Percentiles rank a stretch among this genome's conserved stretches.
Evolutionary conservation across 2,329 filamentous ascomycete genomes (phyloP).

Genomic region (Corynespora cassiicola): DNA sequence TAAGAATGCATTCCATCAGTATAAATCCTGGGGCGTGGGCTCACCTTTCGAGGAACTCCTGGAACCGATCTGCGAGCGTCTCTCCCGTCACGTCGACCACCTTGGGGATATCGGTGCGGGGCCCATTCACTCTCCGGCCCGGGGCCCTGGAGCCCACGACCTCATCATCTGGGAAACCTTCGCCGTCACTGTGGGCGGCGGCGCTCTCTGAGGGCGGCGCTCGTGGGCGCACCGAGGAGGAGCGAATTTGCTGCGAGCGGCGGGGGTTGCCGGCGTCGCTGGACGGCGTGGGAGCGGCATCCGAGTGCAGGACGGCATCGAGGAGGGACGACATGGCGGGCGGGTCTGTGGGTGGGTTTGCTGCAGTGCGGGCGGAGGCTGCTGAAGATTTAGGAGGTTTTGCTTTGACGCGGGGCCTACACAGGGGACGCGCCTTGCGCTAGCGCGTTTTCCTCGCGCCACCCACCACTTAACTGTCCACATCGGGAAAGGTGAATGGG

Average conservation of each 20-base stretch:
- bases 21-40: too few relatives aligned
- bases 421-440: neutral
- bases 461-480: too few relatives aligned
- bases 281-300: slow-evolving; percentile 47
- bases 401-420: too few relatives aligned
- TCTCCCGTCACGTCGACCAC: slow-evolving; percentile 80
- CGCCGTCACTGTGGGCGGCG: slow-evolving; percentile 61
- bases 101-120: slow-evolving; percentile 67
- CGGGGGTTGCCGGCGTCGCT: slow-evolving; percentile 43
- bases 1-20: slow-evolving; percentile 16
- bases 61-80: slow-evolving; percentile 77
- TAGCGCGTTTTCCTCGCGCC: too few relatives aligned
- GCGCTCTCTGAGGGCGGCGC: slow-evolving; percentile 60
- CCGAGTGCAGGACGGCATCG: slow-evolving; percentile 58
- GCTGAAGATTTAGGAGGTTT: slow-evolving; percentile 17
- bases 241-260: slow-evolving; percentile 48
- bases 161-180: slow-evolving; percentile 68
- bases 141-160: slow-evolving; percentile 60
- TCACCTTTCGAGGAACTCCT: slow-evolving; percentile 79
- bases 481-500: too few relatives aligned
- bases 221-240: slow-evolving; percentile 62
- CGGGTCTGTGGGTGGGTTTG: slow-evolving; percentile 8
- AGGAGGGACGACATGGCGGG: slow-evolving; percentile 59
- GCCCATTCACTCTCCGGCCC: slow-evolving; percentile 45
- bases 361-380: slow-evolving; percentile 6